Conservation (phyloP, 257 asterid species). For the Solanum habrochaites region DNA sequence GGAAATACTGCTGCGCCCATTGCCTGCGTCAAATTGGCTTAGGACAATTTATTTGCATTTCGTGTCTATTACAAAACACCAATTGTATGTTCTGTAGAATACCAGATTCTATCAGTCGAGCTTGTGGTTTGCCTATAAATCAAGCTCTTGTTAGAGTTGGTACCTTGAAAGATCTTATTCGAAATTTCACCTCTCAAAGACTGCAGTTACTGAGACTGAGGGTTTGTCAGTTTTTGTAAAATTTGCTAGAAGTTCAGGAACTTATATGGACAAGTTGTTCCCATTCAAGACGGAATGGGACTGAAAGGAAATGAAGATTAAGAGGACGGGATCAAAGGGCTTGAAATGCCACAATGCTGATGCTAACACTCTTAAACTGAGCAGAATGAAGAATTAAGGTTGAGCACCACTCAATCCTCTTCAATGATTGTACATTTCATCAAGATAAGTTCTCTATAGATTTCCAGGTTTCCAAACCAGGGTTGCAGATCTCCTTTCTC, state of each 20-base stretch:
- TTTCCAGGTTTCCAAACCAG: background rate
- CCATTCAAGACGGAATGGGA: background rate
- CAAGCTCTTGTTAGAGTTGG: constrained; percentile 5
- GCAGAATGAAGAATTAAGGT: constrained; percentile 6
- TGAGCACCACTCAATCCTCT: background rate
- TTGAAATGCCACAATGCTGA: background rate
- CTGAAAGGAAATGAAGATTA: background rate
- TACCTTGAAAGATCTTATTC: constrained; percentile 15
- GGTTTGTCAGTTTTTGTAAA: constrained; percentile 4
- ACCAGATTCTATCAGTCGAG: too few species aligned
- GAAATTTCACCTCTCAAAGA: constrained; percentile 9
- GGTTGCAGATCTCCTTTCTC: background rate
- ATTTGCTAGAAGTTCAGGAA: background rate
- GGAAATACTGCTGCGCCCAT: too few species aligned
- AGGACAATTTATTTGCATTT: too few species aligned
- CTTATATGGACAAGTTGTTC: background rate
- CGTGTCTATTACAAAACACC: too few species aligned
- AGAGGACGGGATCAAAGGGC: constrained; percentile 4
- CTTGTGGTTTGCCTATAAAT: constrained; percentile 4
- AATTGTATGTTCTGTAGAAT: too few species aligned
- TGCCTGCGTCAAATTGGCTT: too few species aligned
- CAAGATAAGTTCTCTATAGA: background rate
- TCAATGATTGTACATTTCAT: background rate
- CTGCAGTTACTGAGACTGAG: background rate
- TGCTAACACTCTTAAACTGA: background rate